phyloP scores from a whole-genome alignment of 148 eudicot genomes.

The Fagopyrum homotropicum region DNA sequence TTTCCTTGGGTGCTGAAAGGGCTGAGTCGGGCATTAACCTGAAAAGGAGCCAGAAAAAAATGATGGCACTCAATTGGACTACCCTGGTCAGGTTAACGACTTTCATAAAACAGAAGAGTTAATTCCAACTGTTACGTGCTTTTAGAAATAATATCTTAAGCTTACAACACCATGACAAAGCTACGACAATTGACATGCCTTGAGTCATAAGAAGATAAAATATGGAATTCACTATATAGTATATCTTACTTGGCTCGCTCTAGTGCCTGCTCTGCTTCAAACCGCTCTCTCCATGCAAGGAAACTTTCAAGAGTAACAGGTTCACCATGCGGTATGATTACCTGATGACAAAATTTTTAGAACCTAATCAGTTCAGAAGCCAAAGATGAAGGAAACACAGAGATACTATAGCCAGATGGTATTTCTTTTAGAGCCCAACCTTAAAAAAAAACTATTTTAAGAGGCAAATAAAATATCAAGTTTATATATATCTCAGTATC shows the following conservation, averaged over 20 bases:
- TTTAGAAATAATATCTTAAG: background rate
- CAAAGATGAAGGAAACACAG: background rate
- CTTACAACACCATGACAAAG: background rate
- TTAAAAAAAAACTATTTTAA: background rate
- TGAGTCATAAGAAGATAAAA: background rate
- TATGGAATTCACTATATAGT: background rate
- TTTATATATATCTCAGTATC: too few relatives aligned
- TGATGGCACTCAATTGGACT: background rate
- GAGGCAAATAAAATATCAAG: background rate
- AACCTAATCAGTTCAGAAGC: background rate
- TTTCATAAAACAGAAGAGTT: background rate
- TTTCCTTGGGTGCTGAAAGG: slow-evolving; percentile 73
- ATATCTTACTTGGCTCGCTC: slow-evolving; percentile 91
- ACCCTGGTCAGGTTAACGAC: background rate
- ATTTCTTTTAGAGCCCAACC: background rate
- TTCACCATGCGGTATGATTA: slow-evolving; percentile 95
- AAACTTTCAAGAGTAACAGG: slow-evolving; percentile 91
- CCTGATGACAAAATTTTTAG: slow-evolving; percentile 28
- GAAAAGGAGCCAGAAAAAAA: slow-evolving; percentile 15
- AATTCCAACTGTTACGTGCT: background rate
- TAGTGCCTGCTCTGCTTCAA: slow-evolving; percentile 93
- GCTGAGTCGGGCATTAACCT: slow-evolving; percentile 95
- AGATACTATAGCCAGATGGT: background rate
- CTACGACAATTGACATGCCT: background rate
- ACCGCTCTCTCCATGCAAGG: slow-evolving; percentile 93